Conservation (phyloP, 768 basidiomycete genomes). For the Trichaptum fuscoviolaceum region DNA sequence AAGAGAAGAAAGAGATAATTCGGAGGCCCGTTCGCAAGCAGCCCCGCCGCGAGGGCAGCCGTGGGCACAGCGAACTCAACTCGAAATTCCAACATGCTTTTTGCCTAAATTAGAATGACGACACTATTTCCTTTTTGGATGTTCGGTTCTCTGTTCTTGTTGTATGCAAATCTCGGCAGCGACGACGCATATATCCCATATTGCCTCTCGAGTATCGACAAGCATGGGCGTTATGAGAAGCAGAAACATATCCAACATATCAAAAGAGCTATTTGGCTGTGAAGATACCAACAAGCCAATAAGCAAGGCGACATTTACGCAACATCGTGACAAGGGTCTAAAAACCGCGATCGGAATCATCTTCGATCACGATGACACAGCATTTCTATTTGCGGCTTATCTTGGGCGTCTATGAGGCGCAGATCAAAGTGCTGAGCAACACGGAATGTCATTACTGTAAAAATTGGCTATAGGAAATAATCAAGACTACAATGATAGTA, state of each 20-base stretch:
- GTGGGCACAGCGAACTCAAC: not conserved
- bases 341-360: not conserved
- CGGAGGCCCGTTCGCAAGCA: conserved; percentile 1
- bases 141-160: not conserved
- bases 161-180: not conserved
- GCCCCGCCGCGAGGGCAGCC: not conserved
- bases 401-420: not conserved
- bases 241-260: not conserved
- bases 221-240: not conserved
- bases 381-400: not conserved
- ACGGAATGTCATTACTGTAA: not conserved
- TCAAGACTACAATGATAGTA: not conserved
- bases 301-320: not conserved
- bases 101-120: conserved; percentile 1
- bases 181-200: not conserved
- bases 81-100: not conserved
- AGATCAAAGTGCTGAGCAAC: not conserved
- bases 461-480: not conserved
- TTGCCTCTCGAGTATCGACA: not conserved
- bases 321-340: not conserved
- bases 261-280: not conserved
- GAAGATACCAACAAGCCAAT: not conserved
- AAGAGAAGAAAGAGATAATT: not conserved
- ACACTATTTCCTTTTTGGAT: not conserved
- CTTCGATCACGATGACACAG: not conserved